A percentile compares a stretch with the other conserved stretches of the same genome.
Evolutionary conservation across 352 stramenopile species (phyloP).

Genomic region (Phytophthora tubulina): DNA sequence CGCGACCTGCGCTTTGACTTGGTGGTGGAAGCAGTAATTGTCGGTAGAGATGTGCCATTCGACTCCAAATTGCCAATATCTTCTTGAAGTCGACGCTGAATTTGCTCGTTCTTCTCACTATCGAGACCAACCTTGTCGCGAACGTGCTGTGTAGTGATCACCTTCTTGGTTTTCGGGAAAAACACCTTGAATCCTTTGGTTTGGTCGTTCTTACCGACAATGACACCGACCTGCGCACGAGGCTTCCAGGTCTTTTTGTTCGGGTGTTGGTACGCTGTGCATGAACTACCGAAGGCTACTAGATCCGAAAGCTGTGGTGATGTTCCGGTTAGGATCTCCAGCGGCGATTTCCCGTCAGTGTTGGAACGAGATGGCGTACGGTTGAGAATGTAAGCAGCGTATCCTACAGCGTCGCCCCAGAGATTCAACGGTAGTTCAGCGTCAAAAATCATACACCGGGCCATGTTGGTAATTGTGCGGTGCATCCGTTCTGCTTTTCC

Average conservation of each 20-base stretch:
- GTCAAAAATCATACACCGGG: slow-evolving; percentile 42
- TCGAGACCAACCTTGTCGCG: neutral
- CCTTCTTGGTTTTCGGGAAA: neutral
- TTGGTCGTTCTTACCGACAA: neutral
- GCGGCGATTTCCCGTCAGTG: no score
- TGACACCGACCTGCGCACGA: neutral
- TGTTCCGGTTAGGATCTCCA: no score
- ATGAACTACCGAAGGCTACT: no score
- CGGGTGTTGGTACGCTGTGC: neutral
- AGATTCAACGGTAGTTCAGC: slow-evolving; percentile 27
- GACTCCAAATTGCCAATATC: neutral
- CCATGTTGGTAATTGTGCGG: no score
- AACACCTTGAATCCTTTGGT: slow-evolving; percentile 1
- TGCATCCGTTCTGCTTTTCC: no score
- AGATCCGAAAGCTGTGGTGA: no score
- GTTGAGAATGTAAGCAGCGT: slow-evolving; percentile 31
- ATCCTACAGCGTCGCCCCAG: slow-evolving; percentile 39
- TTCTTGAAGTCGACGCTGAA: neutral
- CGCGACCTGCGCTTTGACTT: neutral
- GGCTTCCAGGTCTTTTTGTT: slow-evolving; percentile 1
- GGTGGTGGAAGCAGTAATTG: no score
- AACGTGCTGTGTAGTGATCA: neutral
- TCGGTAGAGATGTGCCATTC: no score
- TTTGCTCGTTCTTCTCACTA: neutral
- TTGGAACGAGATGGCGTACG: no score